Evolutionary conservation across 208 protist genomes (phyloP).

Genomic region (Crithidia expoeki): DNA sequence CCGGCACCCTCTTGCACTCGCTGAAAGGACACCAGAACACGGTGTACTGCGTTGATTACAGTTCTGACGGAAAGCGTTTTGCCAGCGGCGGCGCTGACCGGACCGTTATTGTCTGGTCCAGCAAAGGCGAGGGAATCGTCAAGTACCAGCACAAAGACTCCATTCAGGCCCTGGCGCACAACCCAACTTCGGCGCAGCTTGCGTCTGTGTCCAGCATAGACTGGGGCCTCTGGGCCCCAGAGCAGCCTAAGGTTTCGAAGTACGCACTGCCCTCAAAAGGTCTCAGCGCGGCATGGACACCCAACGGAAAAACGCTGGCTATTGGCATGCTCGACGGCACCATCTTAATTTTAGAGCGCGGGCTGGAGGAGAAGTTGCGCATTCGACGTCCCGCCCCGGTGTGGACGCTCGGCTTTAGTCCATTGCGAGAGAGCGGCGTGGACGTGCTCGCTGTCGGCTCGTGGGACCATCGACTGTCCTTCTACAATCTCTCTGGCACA

Average conservation of each 20-base stretch:
- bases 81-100: slow-evolving; percentile 94
- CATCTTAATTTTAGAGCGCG: slow-evolving; percentile 45
- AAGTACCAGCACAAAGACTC: slow-evolving; percentile 96
- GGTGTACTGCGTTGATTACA: slow-evolving; percentile 92
- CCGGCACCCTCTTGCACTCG: slow-evolving; percentile 91
- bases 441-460: slow-evolving; percentile 95
- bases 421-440: slow-evolving; percentile 78
- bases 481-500: slow-evolving; percentile 92
- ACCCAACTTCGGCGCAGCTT: slow-evolving; percentile 90
- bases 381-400: slow-evolving; percentile 91
- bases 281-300: slow-evolving; percentile 93
- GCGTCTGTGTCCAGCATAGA: slow-evolving; percentile 90
- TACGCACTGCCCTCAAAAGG: slow-evolving; percentile 85
- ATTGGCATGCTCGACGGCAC: slow-evolving; percentile 93
- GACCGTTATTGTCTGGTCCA: slow-evolving; percentile 96
- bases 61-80: slow-evolving; percentile 92
- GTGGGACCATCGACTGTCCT: slow-evolving; percentile 96
- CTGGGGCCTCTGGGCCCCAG: slow-evolving; percentile 96
- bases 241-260: slow-evolving; percentile 92
- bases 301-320: slow-evolving; percentile 92
- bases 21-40: slow-evolving; percentile 96
- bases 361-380: slow-evolving; percentile 52
- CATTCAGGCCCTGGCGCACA: slow-evolving; percentile 94
- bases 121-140: slow-evolving; percentile 92
- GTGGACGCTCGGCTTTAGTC: slow-evolving; percentile 95